These are phyloP conservation scores for Coemansia sp. DNA, from an alignment of 192 early-diverging fungal species.

Conservation along the genomic window DNA sequence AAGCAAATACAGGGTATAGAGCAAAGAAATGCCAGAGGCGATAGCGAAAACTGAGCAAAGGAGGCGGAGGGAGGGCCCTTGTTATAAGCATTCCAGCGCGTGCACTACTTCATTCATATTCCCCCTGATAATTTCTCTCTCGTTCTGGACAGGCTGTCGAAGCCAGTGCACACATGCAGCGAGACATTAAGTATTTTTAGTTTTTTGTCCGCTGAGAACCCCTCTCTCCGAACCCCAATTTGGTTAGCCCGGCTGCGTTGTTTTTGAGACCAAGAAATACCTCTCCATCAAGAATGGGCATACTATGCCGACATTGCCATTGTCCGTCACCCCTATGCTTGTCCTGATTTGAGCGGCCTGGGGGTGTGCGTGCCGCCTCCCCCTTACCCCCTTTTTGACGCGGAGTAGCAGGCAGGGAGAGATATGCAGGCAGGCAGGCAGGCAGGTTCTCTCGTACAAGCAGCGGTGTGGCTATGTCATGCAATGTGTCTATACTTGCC, in stretches of 20 bases:
- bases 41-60: not conserved
- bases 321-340: not conserved
- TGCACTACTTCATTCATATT: not conserved
- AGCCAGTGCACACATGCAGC: slow-evolving; percentile 2
- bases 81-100: not conserved
- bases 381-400: not conserved
- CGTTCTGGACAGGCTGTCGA: not conserved
- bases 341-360: not conserved
- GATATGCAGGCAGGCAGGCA: not conserved
- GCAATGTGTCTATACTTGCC: not conserved
- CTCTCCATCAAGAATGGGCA: not conserved
- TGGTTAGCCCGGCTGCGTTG: not conserved
- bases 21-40: not conserved
- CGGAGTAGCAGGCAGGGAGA: not conserved
- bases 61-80: not conserved
- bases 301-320: not conserved
- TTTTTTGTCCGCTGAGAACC: not conserved
- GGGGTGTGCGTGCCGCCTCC: not conserved
- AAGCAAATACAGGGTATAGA: not conserved
- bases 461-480: slow-evolving; percentile 3
- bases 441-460: not conserved
- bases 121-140: not conserved
- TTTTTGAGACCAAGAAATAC: not conserved
- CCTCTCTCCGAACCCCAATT: not conserved
- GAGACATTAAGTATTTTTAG: slow-evolving; percentile 7